Evolutionary conservation across 345 rosid genomes (phyloP).

Genomic region (Eucalyptus polyanthemos): DNA sequence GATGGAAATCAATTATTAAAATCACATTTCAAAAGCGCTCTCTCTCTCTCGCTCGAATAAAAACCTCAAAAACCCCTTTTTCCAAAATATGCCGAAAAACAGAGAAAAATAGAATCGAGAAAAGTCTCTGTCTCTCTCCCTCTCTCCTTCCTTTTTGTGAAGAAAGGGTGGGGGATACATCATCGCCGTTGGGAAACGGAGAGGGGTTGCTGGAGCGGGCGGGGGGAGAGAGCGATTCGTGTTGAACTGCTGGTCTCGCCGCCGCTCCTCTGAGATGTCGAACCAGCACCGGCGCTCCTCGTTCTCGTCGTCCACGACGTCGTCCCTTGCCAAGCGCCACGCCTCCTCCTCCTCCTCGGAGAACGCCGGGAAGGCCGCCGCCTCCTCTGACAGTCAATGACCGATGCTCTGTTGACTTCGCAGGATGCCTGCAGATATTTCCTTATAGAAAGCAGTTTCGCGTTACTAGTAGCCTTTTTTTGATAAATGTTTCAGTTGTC

Average conservation of each 20-base stretch:
- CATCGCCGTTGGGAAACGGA: too few relatives aligned
- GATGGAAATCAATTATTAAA: too few relatives aligned
- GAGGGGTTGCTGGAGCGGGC: neutral
- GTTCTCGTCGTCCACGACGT: constrained; percentile 24
- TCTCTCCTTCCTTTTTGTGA: neutral
- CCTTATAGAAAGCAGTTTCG: constrained; percentile 47
- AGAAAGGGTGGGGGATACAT: neutral
- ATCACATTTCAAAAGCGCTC: too few relatives aligned
- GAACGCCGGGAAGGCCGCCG: constrained; percentile 12
- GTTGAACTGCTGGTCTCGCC: neutral
- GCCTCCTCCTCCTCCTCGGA: constrained; percentile 35
- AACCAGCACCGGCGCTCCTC: constrained; percentile 19
- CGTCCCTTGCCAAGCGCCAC: constrained; percentile 23
- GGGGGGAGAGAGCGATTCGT: neutral
- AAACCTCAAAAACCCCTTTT: neutral
- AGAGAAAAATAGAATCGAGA: neutral
- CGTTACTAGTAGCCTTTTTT: constrained; percentile 40
- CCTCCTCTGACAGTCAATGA: neutral
- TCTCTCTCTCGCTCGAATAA: neutral
- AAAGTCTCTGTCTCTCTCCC: neutral
- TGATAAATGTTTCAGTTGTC: too few relatives aligned
- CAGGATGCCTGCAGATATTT: constrained; percentile 45
- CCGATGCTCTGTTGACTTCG: neutral
- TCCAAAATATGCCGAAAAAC: neutral
- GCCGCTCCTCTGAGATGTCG: neutral